Evolutionary conservation across 345 rosid species (phyloP), one percentile per base, ranked within the genome.

Genomic region (Eucalyptus rudis): DNA sequence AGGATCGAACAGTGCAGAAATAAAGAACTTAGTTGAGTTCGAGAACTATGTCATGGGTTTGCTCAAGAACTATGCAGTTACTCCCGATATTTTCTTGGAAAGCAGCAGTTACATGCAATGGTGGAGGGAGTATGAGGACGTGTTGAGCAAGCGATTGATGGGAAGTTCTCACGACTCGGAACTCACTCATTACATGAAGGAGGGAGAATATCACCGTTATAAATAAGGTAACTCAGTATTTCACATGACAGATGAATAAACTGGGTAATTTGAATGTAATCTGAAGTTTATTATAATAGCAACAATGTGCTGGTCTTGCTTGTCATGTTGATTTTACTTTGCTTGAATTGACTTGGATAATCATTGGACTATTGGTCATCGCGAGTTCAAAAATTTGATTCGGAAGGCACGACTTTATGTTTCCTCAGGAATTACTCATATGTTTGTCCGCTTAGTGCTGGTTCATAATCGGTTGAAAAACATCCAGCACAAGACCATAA

Each of bases 51-150:
- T 92, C 87, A 86, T 93, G 94, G 86, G 54, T 10, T 83, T 91
- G 90, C 91, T 95, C 83, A 17, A 27, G 44, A 89, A 88, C 31
- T 91, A 89, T 83, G 91, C 92, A 44, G 95, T 95, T 7, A 94
- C 96, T 68, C 93, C 97, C 2, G 97, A 96, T 88, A 94, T 97
- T 36, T 97, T 95, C 95, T 87, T 92, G 92, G 86, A 44, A 54
- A 24, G 52, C 5, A 93, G 97, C 91, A 95, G 95, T 88, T 97
- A 95, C 89, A 95, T 94, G 97, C 89, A 44, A 81, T 95, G 97
- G 97, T 96, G 98, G 96, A 76, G 22, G 71, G 90, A 90, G 64
- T 95, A 92, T 89, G 89, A 92, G 90, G 51, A 62, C 52, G 50
- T 94, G 49, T 47, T 89, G 49, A 25, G 9, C 13, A 64, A 51